phyloP scores from a whole-genome alignment of 176 grass and related monocot genomes.

The Elaeis guineensis region DNA sequence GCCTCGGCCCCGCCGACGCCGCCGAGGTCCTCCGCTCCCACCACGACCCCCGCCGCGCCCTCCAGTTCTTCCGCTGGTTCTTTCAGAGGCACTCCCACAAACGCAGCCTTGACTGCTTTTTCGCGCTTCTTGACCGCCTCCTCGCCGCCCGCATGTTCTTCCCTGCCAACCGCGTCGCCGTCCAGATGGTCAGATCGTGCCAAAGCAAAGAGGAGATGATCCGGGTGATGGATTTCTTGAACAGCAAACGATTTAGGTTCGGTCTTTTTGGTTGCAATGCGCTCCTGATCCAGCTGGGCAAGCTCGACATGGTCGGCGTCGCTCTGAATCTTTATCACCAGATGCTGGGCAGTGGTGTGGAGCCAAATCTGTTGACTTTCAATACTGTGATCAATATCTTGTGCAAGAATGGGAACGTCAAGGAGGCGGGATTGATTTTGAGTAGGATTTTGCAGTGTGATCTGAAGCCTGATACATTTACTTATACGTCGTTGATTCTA shows the following conservation, averaged over 20 bases:
- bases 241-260: conserved; percentile 16
- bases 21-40: conserved; percentile 29
- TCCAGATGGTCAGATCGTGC: conserved; percentile 38
- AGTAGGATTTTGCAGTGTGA: conserved; percentile 24
- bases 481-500: conserved; percentile 49
- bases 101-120: conserved; percentile 12
- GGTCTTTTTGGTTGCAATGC: conserved; percentile 23
- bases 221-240: conserved; percentile 28
- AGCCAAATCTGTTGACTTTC: conserved; percentile 31
- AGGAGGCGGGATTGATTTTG: conserved; percentile 33
- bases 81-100: conserved; percentile 28
- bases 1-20: conserved; percentile 21
- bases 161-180: conserved; percentile 12
- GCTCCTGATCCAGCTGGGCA: conserved; percentile 29
- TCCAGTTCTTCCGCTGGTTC: conserved; percentile 32
- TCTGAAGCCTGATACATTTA: conserved; percentile 38
- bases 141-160: conserved; percentile 12
- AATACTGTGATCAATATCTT: conserved; percentile 33
- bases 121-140: conserved; percentile 27
- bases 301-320: conserved; percentile 20
- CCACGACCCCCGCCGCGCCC: conserved; percentile 1
- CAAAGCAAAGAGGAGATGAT: conserved; percentile 17
- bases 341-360: conserved; percentile 13
- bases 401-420: conserved; percentile 37
- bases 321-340: conserved; percentile 23